Evolutionary conservation across 108 stramenopile genomes (phyloP), one percentile per base, ranked within the genome.

Genomic region (Nitzschia palea): DNA sequence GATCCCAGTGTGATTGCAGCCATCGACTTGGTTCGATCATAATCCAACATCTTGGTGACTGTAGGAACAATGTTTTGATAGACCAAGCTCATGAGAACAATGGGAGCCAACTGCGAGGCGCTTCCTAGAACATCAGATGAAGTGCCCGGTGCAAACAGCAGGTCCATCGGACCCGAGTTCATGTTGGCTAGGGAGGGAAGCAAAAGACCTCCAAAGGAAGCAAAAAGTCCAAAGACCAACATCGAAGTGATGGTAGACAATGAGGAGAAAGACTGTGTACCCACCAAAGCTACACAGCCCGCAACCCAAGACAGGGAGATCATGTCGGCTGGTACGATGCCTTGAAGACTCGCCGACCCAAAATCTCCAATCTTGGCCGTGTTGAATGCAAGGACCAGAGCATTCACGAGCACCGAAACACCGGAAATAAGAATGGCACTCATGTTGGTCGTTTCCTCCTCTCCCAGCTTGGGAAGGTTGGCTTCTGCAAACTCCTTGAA

Each of bases 51-150:
- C 45, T 85, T 85, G 44, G 77, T 74, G 6, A 86, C 59, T 43
- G 80, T 75, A 9, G 89, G 89, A 4, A 90, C 84, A 65, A 90
- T 87, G 58, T 90, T 90, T 68, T 90, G 89, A 61, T 73, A 87
- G 25, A 83, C 71, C 48, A 85, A 52, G 25, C 55, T 68, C 17
- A 84, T 80, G 4, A 87, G 45, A 10, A 90, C 44, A 14, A 90
- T 69, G 3, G 89, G 89, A 10, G 76, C 70, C 8, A 81, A 67
- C 4, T 70, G 69, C 32, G 12, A 57, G 4, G 68, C 52, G 29
- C 42, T 44, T 34, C 61, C 71, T 6, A 62, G 45, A 36, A 65
- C 73, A n/a, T 37, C 25, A 2, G 57, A 54, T 14, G 42, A 45
- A 0, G 65, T 51, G 45, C 70, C 53, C 2, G 81, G 74, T 10